Percentiles rank a stretch among this genome's conserved stretches.
phyloP scores from a whole-genome alignment of 2,329 filamentous ascomycete genomes.

The Xylariaceae sp. region DNA sequence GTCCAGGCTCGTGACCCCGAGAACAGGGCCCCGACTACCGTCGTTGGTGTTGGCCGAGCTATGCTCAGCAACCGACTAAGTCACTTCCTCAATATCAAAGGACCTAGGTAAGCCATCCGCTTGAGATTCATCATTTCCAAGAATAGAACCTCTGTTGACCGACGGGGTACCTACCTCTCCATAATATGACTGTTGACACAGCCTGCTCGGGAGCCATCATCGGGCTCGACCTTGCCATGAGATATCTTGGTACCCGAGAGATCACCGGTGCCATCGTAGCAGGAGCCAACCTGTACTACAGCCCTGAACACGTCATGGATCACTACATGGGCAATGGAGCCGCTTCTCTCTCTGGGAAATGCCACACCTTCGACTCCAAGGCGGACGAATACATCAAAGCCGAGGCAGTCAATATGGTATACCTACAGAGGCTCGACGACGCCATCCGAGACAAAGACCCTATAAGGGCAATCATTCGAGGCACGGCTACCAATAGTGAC shows the following conservation, averaged over 20 bases:
- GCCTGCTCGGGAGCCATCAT: conserved; percentile 36
- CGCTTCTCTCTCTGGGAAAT: conserved; percentile 12
- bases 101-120: conserved; percentile 18
- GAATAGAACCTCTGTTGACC: too few species aligned
- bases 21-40: background rate
- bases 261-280: conserved; percentile 32
- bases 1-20: conserved; percentile 7
- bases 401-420: conserved; percentile 9
- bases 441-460: conserved; percentile 13
- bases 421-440: conserved; percentile 10
- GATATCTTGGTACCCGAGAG: conserved; percentile 25
- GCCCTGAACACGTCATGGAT: background rate
- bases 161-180: too few species aligned
- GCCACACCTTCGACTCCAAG: conserved; percentile 19
- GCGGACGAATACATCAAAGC: conserved; percentile 13
- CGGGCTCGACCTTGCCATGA: conserved; percentile 28
- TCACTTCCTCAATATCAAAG: conserved; percentile 30
- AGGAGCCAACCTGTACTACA: conserved; percentile 32
- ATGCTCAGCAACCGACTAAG: conserved; percentile 31
- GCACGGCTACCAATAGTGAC: conserved; percentile 22
- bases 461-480: conserved; percentile 24
- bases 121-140: too few species aligned
- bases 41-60: conserved; percentile 20
- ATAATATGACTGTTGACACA: too few species aligned
- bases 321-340: conserved; percentile 21